These are phyloP conservation scores for Nitzschia palea DNA, from an alignment of 108 stramenopile genomes.

Conservation along the genomic window DNA sequence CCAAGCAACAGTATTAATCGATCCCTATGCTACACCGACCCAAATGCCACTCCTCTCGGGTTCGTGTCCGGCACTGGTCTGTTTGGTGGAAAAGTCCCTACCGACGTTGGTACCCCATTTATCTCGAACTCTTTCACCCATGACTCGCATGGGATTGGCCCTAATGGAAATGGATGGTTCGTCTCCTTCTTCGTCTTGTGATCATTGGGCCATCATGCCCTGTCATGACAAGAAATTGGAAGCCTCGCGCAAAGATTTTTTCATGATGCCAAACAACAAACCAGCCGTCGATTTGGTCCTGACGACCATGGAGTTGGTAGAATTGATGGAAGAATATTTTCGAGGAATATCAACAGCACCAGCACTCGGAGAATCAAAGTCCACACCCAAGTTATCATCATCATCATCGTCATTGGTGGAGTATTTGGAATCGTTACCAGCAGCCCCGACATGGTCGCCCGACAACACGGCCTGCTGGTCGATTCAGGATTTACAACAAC, in stretches of 20 bases:
- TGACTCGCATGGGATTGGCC: constrained; percentile 45
- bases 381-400: not conserved
- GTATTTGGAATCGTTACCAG: not conserved
- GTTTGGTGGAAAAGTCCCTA: constrained; percentile 94
- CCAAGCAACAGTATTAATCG: not conserved
- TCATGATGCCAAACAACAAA: constrained; percentile 2
- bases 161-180: too few species aligned
- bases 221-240: constrained; percentile 99
- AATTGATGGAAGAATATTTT: constrained; percentile 64
- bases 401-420: not conserved
- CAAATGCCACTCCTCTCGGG: constrained; percentile 83
- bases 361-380: not conserved
- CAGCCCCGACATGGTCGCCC: too few species aligned
- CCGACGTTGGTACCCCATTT: constrained; percentile 85
- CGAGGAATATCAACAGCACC: not conserved
- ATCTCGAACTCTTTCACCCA: constrained; percentile 79
- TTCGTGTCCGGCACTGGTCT: constrained; percentile 97
- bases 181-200: constrained; percentile 9
- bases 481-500: not conserved
- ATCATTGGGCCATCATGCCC: constrained; percentile 87
- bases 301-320: constrained; percentile 85
- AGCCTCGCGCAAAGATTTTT: constrained; percentile 90
- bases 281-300: constrained; percentile 94
- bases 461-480: too few species aligned
- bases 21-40: not conserved